phyloP scores from a whole-genome alignment of 225 moss, liverwort and hornwort genomes.

The Physcomitrellopsis africana region DNA sequence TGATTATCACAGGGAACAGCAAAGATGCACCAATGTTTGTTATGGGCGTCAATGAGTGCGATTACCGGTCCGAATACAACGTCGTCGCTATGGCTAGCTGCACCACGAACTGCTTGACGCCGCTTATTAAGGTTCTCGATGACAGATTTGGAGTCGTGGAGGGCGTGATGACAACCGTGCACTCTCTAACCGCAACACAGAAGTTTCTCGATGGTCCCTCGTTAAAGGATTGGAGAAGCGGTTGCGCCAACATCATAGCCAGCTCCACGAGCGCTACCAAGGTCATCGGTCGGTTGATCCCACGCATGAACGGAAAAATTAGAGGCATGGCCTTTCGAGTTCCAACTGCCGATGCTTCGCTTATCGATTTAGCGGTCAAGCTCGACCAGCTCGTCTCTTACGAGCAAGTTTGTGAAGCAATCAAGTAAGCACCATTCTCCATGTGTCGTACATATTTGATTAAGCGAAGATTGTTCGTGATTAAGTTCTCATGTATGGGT shows the following conservation, averaged over 20 bases:
- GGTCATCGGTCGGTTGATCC: conserved; percentile 55
- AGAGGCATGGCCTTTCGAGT: conserved; percentile 60
- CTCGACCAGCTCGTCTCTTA: conserved; percentile 53
- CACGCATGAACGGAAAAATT: conserved; percentile 55
- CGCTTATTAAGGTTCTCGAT: conserved; percentile 59
- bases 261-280: conserved; percentile 61
- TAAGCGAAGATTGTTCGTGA: background rate
- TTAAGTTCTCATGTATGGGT: conserved; percentile 8
- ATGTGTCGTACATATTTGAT: no score
- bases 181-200: conserved; percentile 59
- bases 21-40: conserved; percentile 67
- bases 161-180: conserved; percentile 63
- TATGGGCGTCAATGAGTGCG: conserved; percentile 58
- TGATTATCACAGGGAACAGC: conserved; percentile 57
- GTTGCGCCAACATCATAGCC: conserved; percentile 50
- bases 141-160: conserved; percentile 60
- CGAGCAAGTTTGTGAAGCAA: conserved; percentile 50
- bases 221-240: conserved; percentile 56
- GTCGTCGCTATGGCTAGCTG: conserved; percentile 64
- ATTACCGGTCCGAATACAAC: conserved; percentile 48
- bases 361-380: conserved; percentile 56
- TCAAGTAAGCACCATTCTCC: conserved; percentile 34
- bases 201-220: conserved; percentile 42
- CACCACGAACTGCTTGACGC: conserved; percentile 64
- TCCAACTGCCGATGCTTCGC: conserved; percentile 59